A percentile compares a stretch with the other conserved stretches of the same genome.
These are phyloP conservation scores for Diutina pseudorugosa DNA, from an alignment of 1,139 yeast genomes.

Conservation along the genomic window DNA sequence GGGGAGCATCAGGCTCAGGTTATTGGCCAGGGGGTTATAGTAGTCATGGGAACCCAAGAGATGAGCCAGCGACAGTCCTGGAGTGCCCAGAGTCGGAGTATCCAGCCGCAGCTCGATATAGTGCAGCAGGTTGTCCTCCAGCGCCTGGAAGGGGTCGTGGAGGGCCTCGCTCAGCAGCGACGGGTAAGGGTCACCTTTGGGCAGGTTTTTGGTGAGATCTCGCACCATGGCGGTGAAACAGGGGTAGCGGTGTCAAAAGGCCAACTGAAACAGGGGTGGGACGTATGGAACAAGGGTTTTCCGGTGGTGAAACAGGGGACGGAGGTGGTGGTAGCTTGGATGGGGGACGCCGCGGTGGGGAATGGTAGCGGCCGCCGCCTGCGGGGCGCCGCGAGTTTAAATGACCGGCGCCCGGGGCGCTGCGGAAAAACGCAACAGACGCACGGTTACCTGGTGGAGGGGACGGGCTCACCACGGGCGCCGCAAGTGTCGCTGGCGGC, in stretches of 20 bases:
- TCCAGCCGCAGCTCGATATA: slow-evolving; percentile 1
- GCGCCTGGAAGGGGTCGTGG: not conserved
- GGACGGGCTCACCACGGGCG: not conserved
- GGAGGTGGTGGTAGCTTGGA: too few relatives aligned
- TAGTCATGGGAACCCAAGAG: not conserved
- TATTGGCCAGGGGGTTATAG: not conserved
- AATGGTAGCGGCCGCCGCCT: not conserved
- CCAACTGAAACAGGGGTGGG: too few relatives aligned
- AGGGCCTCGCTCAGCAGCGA: not conserved
- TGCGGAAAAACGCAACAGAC: not conserved
- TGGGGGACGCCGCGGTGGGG: too few relatives aligned
- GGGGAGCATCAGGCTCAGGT: not conserved
- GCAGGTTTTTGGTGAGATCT: not conserved
- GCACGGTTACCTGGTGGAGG: not conserved
- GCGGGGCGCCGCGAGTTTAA: not conserved
- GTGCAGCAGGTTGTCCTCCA: not conserved
- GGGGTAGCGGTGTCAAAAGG: too few relatives aligned
- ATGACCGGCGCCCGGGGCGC: not conserved
- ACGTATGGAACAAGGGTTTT: too few relatives aligned
- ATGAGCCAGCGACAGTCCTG: slow-evolving; percentile 1
- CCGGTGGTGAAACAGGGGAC: too few relatives aligned
- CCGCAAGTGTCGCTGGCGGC: not conserved
- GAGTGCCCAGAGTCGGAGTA: slow-evolving; percentile 2
- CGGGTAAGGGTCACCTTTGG: not conserved
- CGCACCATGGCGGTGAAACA: not conserved